phyloP scores from a whole-genome alignment of 495 filamentous ascomycete genomes.

The Tuber calosporum region DNA sequence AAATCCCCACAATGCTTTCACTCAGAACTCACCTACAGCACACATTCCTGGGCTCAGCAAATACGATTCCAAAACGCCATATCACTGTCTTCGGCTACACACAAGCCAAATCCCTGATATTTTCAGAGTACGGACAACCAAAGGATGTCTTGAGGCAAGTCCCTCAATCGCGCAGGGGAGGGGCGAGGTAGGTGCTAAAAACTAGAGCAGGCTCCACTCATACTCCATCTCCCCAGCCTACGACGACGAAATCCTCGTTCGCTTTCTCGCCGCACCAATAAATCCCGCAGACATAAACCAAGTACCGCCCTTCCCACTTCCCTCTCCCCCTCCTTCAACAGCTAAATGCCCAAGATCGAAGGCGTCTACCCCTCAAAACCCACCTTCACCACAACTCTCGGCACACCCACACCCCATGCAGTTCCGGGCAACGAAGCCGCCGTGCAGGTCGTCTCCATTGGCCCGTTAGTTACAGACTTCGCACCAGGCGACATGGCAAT shows the following conservation, averaged over 20 bases:
- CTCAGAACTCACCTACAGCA: constrained; percentile 14
- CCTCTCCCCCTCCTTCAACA: not conserved
- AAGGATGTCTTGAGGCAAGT: constrained; percentile 65
- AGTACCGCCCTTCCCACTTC: constrained; percentile 13
- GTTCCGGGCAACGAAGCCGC: constrained; percentile 86
- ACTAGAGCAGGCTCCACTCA: constrained; percentile 57
- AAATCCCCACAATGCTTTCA: constrained; percentile 17
- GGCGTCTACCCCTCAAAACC: constrained; percentile 90
- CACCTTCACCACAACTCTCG: constrained; percentile 60
- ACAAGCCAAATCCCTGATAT: constrained; percentile 88
- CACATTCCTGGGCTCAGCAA: constrained; percentile 10
- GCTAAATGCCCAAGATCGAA: constrained; percentile 59
- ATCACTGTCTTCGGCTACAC: constrained; percentile 89
- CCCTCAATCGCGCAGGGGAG: not conserved
- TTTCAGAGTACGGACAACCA: constrained; percentile 77
- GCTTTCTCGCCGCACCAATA: constrained; percentile 78
- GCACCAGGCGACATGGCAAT: constrained; percentile 83
- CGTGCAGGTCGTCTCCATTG: constrained; percentile 69
- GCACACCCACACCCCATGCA: constrained; percentile 64
- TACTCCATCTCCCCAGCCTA: constrained; percentile 71
- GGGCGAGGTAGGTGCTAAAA: constrained; percentile 12
- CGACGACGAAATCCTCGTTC: constrained; percentile 56
- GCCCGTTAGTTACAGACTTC: constrained; percentile 51
- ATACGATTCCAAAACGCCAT: constrained; percentile 40
- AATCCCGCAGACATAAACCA: constrained; percentile 96